Base-by-base conservation (phyloP, 257 asterid genomes). In the Catharanthus roseus region DNA sequence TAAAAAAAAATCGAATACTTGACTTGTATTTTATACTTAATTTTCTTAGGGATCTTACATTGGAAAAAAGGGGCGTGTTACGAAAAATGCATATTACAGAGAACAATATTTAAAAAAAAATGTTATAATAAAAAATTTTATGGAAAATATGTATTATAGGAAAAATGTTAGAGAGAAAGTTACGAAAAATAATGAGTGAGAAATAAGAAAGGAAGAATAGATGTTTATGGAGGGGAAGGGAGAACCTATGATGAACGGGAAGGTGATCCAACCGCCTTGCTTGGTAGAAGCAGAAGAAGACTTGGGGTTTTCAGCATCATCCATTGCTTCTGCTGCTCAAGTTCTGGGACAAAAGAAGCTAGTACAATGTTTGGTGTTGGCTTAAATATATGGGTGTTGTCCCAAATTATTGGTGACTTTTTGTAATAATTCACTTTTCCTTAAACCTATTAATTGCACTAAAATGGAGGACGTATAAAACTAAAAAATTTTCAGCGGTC, bases 221-320 rank as follows among this genome's bases (percentile, higher is more conserved):
- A 33, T 16, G 6, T 2, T 16, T 10, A 31, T n/a, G n/a, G n/a
- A n/a, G n/a, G 57, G 21, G 15, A 38, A 38, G 42, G 1, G 29
- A 19, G 21, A 18, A 70, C 74, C 74, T n/a, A 70, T 53, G 38
- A 70, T 55, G 66, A 70, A 70, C n/a, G 74, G 74, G 39, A 70
- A 70, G 34, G 74, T 70, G 66, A 54, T 16, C 65, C 66, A 70
- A 18, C 67, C 67, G 38, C 74, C 74, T 44, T 28, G 58, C 6
- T 67, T 53, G 13, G 13, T 16, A 15, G 68, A 15, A 8, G 13
- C 15, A 19, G 72, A 45, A 47, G 45, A 28, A 16, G 64, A 21
- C 47, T 29, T 68, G 29, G 63, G 65, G 10, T 38, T 60, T 70
- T 70, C 66, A 38, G 36, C 36, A 54, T 70, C 74, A 11, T 67